These are phyloP conservation scores for Cladophialophora psammophila DNA, from an alignment of 2,329 filamentous ascomycete species.

Conservation along the genomic window DNA sequence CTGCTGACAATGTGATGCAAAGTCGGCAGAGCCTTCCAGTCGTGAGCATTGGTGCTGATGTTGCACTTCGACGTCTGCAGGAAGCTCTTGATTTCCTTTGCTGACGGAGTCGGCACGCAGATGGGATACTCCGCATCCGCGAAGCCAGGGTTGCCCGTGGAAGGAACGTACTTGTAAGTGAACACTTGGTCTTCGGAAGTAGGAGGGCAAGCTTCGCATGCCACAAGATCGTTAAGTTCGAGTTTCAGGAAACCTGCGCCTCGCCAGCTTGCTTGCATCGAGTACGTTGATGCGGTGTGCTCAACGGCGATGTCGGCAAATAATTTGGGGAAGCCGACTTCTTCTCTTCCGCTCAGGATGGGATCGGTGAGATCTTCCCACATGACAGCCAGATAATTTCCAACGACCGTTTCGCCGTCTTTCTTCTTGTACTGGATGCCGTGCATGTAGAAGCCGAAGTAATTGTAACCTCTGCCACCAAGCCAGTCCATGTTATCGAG, in stretches of 20 bases:
- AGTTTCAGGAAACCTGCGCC: too few relatives aligned
- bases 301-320: conserved; percentile 60
- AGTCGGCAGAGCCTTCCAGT: conserved; percentile 64
- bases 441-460: conserved; percentile 68
- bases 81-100: conserved; percentile 35
- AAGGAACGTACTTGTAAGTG: neutral
- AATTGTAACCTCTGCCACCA: conserved; percentile 65
- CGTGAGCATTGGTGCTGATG: conserved; percentile 55
- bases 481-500: conserved; percentile 66
- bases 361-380: conserved; percentile 68
- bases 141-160: neutral
- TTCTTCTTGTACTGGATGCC: conserved; percentile 64
- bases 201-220: too few relatives aligned
- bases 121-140: conserved; percentile 58
- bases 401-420: conserved; percentile 57
- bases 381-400: conserved; percentile 64
- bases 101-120: conserved; percentile 44
- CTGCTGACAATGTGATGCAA: conserved; percentile 64
- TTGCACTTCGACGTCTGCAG: conserved; percentile 51
- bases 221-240: too few relatives aligned
- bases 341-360: conserved; percentile 66
- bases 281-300: conserved; percentile 47
- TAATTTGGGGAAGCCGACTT: conserved; percentile 68
- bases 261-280: conserved; percentile 53
- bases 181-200: neutral